Conservation (phyloP, 2,329 filamentous ascomycete species). For the Emmonsia crescens region DNA sequence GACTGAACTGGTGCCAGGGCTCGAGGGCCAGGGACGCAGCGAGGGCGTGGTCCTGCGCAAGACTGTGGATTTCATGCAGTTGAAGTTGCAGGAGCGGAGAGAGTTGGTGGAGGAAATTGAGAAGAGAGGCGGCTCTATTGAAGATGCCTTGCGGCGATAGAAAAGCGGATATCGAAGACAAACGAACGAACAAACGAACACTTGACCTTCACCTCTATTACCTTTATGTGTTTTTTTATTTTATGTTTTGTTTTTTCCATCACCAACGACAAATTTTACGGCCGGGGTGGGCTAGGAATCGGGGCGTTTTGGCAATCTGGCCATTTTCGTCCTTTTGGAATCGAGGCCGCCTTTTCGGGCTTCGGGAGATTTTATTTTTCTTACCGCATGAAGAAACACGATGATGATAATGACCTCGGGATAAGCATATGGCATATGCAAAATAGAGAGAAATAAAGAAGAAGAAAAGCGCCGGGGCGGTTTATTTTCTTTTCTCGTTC, state of each 20-base stretch:
- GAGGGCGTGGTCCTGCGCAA: conserved; percentile 72
- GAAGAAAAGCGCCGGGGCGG: neutral
- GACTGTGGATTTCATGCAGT: conserved; percentile 55
- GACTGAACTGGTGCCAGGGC: conserved; percentile 66
- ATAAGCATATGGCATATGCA: neutral
- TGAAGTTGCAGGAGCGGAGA: conserved; percentile 49
- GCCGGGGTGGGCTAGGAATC: neutral
- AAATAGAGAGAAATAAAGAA: neutral
- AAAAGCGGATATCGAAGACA: neutral
- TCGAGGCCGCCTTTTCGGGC: neutral
- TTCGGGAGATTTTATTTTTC: neutral
- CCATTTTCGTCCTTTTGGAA: neutral
- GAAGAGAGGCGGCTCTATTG: conserved; percentile 46
- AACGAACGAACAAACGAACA: neutral
- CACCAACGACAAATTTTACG: neutral
- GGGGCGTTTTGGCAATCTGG: neutral
- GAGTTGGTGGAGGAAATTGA: conserved; percentile 50
- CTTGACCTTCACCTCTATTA: neutral
- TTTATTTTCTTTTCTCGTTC: no score
- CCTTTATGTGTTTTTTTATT: neutral
- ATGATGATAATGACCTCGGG: neutral
- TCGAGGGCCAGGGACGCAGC: conserved; percentile 72
- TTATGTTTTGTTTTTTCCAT: neutral
- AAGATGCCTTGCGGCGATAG: conserved; percentile 26
- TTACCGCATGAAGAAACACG: neutral